These are phyloP conservation scores for Xylariaceae sp. DNA, from an alignment of 2,329 filamentous ascomycete genomes.

Conservation along the genomic window DNA sequence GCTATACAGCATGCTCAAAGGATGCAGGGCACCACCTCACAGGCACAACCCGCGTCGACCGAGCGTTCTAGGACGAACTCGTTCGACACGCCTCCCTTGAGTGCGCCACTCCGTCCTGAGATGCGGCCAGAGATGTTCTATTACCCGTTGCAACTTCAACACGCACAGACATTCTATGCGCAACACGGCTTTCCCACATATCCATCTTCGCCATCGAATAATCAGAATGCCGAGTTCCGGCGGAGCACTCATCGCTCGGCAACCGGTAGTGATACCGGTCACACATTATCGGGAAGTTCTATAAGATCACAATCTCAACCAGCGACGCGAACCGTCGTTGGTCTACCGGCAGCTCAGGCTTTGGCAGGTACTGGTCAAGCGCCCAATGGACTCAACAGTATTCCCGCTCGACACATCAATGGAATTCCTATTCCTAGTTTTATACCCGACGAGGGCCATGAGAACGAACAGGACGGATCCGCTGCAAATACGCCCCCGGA, in stretches of 20 bases:
- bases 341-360: conserved; percentile 35
- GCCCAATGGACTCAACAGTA: conserved; percentile 41
- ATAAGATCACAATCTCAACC: conserved; percentile 69
- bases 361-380: conserved; percentile 39
- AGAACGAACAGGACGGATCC: conserved; percentile 50
- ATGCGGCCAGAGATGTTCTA: conserved; percentile 60
- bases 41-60: conserved; percentile 42
- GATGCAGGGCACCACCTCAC: conserved; percentile 41
- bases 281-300: conserved; percentile 54
- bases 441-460: conserved; percentile 53
- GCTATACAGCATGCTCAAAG: conserved; percentile 48
- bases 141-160: conserved; percentile 47
- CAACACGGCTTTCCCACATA: conserved; percentile 56
- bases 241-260: conserved; percentile 59
- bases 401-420: conserved; percentile 48
- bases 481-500: conserved; percentile 50
- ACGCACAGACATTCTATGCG: conserved; percentile 48
- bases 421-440: conserved; percentile 58
- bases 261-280: conserved; percentile 51
- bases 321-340: conserved; percentile 51
- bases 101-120: conserved; percentile 60
- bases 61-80: conserved; percentile 64
- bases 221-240: conserved; percentile 55
- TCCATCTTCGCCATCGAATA: conserved; percentile 57
- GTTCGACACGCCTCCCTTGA: conserved; percentile 63